Percentiles rank a stretch among this genome's conserved stretches.
phyloP scores from a whole-genome alignment of 2,329 filamentous ascomycete genomes.

The Paecilomyces sp. region DNA sequence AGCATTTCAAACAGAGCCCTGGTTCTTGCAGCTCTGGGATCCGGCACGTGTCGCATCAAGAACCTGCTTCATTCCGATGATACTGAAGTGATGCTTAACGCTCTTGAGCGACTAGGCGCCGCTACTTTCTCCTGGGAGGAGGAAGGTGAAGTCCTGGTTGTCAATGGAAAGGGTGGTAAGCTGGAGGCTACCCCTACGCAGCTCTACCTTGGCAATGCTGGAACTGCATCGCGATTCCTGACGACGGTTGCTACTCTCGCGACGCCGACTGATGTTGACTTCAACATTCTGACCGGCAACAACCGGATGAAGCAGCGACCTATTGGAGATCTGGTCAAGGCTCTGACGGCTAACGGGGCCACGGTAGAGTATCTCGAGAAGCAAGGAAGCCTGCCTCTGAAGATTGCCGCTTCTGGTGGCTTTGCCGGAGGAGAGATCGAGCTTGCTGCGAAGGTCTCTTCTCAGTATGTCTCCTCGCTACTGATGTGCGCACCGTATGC shows the following conservation, averaged over 20 bases:
- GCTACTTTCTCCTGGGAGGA: conserved; percentile 92
- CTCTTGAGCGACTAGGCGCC: conserved; percentile 75
- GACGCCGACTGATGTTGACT: conserved; percentile 53
- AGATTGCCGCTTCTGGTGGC: conserved; percentile 73
- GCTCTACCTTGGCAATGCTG: conserved; percentile 91
- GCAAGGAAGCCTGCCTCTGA: conserved; percentile 74
- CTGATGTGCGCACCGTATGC: conserved; percentile 96
- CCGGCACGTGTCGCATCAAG: conserved; percentile 77
- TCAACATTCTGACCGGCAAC: conserved; percentile 85
- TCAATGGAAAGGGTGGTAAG: conserved; percentile 83
- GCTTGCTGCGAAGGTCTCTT: conserved; percentile 89
- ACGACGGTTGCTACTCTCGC: conserved; percentile 87
- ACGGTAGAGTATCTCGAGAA: conserved; percentile 77
- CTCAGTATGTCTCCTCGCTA: conserved; percentile 97
- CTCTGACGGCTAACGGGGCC: conserved; percentile 80
- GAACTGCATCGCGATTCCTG: conserved; percentile 89
- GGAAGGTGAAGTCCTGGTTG: conserved; percentile 80
- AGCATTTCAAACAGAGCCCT: conserved; percentile 95
- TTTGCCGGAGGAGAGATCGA: conserved; percentile 83
- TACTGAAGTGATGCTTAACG: conserved; percentile 93
- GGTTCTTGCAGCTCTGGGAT: conserved; percentile 83
- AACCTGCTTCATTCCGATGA: conserved; percentile 96
- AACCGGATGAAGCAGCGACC: conserved; percentile 93
- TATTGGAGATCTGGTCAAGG: conserved; percentile 87
- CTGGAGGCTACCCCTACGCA: conserved; percentile 68